A percentile compares a stretch with the other conserved stretches of the same genome.
phyloP scores from a whole-genome alignment of 202 grass and related monocot genomes.

The Brachypodium distachyon region DNA sequence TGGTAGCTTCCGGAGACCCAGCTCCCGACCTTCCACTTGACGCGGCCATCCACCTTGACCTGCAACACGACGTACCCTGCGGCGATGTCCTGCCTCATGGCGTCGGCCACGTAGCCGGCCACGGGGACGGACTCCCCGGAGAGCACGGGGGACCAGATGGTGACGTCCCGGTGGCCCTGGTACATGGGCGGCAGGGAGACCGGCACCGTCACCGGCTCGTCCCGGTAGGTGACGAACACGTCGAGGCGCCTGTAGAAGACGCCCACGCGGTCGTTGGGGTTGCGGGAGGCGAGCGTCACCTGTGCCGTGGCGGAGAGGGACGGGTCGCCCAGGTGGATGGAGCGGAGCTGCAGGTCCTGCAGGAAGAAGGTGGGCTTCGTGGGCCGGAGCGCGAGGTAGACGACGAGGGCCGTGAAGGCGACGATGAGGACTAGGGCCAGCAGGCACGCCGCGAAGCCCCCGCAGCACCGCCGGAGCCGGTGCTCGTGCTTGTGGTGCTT shows the following conservation, averaged over 20 bases:
- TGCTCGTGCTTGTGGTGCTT: constrained; percentile 28
- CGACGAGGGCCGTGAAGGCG: constrained; percentile 33
- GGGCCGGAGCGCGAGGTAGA: constrained; percentile 67
- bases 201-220: constrained; percentile 41
- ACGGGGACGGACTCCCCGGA: constrained; percentile 45
- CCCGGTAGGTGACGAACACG: constrained; percentile 59
- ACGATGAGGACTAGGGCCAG: constrained; percentile 44
- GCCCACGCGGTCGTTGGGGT: constrained; percentile 61
- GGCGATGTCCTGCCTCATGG: constrained; percentile 38
- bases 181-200: constrained; percentile 54
- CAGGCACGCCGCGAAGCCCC: constrained; percentile 29
- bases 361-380: constrained; percentile 72
- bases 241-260: constrained; percentile 45
- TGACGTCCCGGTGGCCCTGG: constrained; percentile 70
- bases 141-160: constrained; percentile 63
- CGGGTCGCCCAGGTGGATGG: constrained; percentile 34
- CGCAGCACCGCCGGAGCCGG: constrained; percentile 47
- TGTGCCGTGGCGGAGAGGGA: constrained; percentile 48
- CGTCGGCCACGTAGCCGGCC: constrained; percentile 32
- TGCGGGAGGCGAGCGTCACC: constrained; percentile 59
- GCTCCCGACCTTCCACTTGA: constrained; percentile 82
- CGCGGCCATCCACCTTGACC: constrained; percentile 56
- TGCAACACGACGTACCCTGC: constrained; percentile 32
- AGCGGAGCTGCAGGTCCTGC: constrained; percentile 56
- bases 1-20: constrained; percentile 68